Conservation (phyloP, 768 basidiomycete genomes). For the Tulasnella sp. region DNA sequence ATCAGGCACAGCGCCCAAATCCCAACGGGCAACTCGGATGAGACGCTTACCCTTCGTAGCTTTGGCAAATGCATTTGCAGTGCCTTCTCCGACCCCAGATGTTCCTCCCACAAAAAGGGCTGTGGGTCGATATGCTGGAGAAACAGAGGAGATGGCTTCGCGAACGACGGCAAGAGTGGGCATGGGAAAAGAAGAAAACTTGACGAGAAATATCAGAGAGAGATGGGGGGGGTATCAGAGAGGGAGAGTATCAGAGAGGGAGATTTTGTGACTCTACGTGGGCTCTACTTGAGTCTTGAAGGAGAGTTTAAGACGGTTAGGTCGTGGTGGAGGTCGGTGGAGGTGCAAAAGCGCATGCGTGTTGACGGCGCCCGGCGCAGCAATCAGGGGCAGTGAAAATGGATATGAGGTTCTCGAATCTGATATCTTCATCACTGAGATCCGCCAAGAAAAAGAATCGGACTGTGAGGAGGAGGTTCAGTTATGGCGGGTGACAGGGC, state of each 20-base stretch:
- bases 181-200: neutral
- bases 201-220: neutral
- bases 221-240: neutral
- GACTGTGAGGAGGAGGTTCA: neutral
- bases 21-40: neutral
- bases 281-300: neutral
- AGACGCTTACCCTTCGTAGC: conserved; percentile 8
- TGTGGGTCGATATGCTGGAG: conserved; percentile 25
- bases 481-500: neutral
- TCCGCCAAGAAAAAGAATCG: neutral
- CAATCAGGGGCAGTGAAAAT: neutral
- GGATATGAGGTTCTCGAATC: neutral
- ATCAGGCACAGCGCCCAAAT: neutral
- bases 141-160: neutral
- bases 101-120: conserved; percentile 31
- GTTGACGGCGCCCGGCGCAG: neutral
- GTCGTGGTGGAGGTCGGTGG: neutral
- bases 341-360: neutral
- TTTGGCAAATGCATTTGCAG: conserved; percentile 22
- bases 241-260: neutral
- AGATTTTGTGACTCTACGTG: neutral
- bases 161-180: neutral
- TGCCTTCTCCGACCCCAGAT: conserved; percentile 27
- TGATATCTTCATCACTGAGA: neutral
- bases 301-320: neutral